These are phyloP conservation scores for Lepiota venenata DNA, from an alignment of 768 basidiomycete genomes.

Conservation along the genomic window DNA sequence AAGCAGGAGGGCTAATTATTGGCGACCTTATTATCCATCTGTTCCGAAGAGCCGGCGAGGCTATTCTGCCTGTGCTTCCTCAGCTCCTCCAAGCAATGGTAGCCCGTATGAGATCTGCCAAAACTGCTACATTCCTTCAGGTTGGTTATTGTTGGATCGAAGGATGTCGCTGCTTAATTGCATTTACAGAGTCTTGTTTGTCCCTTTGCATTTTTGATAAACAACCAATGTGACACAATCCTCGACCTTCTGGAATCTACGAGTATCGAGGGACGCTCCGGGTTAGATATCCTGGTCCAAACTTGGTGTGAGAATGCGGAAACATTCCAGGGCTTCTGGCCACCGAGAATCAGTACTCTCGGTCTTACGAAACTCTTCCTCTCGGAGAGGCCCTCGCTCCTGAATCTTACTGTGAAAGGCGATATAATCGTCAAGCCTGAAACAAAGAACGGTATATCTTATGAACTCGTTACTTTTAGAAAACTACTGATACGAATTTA, in stretches of 20 bases:
- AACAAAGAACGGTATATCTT: slow-evolving; percentile 74
- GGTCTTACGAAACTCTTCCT: slow-evolving; percentile 75
- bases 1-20: slow-evolving; percentile 89
- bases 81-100: slow-evolving; percentile 86
- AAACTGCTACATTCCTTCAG: slow-evolving; percentile 91
- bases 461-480: slow-evolving; percentile 11
- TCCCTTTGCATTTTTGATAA: slow-evolving; percentile 91
- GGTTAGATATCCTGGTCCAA: slow-evolving; percentile 83
- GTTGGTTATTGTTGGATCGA: slow-evolving; percentile 31
- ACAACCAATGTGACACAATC: slow-evolving; percentile 80
- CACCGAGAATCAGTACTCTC: slow-evolving; percentile 79
- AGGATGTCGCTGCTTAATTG: neutral
- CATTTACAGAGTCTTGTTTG: slow-evolving; percentile 74
- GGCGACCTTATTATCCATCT: slow-evolving; percentile 96
- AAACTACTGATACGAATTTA: slow-evolving; percentile 21
- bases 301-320: slow-evolving; percentile 96
- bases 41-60: slow-evolving; percentile 76
- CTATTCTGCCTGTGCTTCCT: slow-evolving; percentile 81
- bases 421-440: slow-evolving; percentile 84
- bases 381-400: slow-evolving; percentile 63
- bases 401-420: slow-evolving; percentile 77
- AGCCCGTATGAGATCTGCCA: slow-evolving; percentile 73
- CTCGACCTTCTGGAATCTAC: slow-evolving; percentile 73
- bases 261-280: slow-evolving; percentile 54
- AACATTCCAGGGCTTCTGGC: slow-evolving; percentile 95